Base-by-base conservation (phyloP, 495 filamentous ascomycete genomes). In the Recurvomyces mirabilis region DNA sequence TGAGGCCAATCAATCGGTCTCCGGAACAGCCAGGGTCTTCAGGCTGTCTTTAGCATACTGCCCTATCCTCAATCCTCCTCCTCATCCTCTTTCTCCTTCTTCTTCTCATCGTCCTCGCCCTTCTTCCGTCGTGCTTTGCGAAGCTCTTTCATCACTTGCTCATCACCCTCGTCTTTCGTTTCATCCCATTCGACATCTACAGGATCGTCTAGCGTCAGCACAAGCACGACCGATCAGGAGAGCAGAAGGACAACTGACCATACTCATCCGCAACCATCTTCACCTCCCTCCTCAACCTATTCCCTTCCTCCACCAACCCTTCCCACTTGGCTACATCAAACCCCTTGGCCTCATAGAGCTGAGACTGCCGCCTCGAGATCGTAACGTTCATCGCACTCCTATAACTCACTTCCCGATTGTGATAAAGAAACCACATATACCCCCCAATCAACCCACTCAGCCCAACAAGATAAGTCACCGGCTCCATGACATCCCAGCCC, bases 141-240 rank as follows among this genome's bases (percentile, higher is more conserved):
- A 28, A 58, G 35, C 25, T 48, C 57, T 19, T 61, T 52, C 33
- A 66, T 65, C 18, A 69, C 61, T 9, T 68, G 61, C 37, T 66
- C 59, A 24, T 63, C 55, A 6, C 64, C 37, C 60, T 87, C 79
- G 60, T 94, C 85, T 38, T 67, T 66, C 36, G 64, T 71, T 65
- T 95, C 88, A 63, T 96, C 75, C 88, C 87, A 95, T 17, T 87
- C 84, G n/a, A 85, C 84, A 55, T 91, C 87, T 63, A 94, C 94
- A 59, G 94, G 84, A 19, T 78, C 74, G 0, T 89, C 86, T 28
- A 93, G 5, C 32, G n/a, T 11, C 32, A 35, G n/a, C n/a, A 9
- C 6, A 35, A 17, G 18, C n/a, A 17, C 5, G 32, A 17, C 5
- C 12, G 7, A 17, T 35, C 5, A 35, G 32, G 12, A 6, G n/a